Evolutionary conservation across 2,329 filamentous ascomycete species (phyloP).

Genomic region (Colletotrichum neosansevieriae): DNA sequence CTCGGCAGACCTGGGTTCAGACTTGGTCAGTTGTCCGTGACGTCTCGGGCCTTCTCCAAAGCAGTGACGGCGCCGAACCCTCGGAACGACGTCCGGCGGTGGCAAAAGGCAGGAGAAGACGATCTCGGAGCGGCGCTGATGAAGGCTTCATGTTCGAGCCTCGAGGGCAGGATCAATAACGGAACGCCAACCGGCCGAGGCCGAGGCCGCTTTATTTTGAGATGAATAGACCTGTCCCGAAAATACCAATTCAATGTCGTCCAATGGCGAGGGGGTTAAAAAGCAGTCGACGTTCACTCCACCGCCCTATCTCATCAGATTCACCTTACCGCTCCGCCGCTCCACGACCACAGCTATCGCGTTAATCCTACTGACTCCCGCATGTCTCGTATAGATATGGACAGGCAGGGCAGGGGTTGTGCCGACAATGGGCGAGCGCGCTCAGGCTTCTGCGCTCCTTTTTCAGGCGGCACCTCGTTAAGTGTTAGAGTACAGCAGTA

Average conservation of each 20-base stretch:
- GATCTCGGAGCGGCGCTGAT: neutral
- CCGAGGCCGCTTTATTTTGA: constrained; percentile 2
- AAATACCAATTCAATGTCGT: neutral
- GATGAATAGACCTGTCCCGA: neutral
- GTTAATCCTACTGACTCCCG: constrained; percentile 14
- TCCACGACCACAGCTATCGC: constrained; percentile 14
- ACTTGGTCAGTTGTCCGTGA: constrained; percentile 6
- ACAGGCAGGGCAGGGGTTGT: constrained; percentile 7
- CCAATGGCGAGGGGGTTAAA: neutral
- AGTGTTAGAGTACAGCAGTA: neutral
- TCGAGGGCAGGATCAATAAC: neutral
- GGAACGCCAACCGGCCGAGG: neutral
- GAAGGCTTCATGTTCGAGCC: neutral
- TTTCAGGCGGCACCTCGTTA: neutral
- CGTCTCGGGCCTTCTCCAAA: constrained; percentile 6
- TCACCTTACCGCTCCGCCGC: neutral
- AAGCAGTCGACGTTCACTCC: neutral
- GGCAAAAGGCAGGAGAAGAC: neutral
- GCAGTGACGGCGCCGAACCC: neutral
- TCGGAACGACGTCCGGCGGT: neutral
- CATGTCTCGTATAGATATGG: constrained; percentile 31
- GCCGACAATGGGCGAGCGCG: constrained; percentile 16
- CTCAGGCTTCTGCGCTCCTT: constrained; percentile 8
- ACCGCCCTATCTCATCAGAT: constrained; percentile 3
- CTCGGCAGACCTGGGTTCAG: constrained; percentile 1